Evolutionary conservation across 495 filamentous ascomycete species (phyloP).

Genomic region (Cercophora scortea): DNA sequence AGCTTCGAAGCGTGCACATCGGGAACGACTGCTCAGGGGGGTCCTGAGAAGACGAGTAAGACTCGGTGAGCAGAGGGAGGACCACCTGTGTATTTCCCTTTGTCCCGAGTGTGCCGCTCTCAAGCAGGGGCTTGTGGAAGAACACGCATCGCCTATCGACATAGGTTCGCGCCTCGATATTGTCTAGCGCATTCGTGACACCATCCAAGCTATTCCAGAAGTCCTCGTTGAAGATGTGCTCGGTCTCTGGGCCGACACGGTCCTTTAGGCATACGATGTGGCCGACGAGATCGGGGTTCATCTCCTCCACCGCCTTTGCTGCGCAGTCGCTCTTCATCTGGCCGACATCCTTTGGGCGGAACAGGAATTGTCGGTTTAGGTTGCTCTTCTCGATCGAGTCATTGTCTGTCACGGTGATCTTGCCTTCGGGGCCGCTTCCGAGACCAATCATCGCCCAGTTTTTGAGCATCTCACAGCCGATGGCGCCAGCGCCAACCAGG

Average conservation of each 20-base stretch:
- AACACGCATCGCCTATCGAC: constrained; percentile 97
- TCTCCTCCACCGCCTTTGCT: constrained; percentile 74
- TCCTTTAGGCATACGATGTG: constrained; percentile 82
- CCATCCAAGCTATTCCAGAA: constrained; percentile 91
- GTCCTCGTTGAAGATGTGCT: constrained; percentile 87
- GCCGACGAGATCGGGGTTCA: constrained; percentile 88
- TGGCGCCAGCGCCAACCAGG: constrained; percentile 93
- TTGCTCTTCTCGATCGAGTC: constrained; percentile 99
- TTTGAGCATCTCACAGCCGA: constrained; percentile 98
- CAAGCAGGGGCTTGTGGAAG: constrained; percentile 93
- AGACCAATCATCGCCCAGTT: constrained; percentile 99
- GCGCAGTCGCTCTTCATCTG: constrained; percentile 97
- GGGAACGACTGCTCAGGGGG: constrained; percentile 98
- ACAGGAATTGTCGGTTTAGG: constrained; percentile 95
- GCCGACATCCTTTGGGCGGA: constrained; percentile 89
- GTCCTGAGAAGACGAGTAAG: constrained; percentile 97
- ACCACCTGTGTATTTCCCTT: constrained; percentile 98
- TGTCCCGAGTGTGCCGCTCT: constrained; percentile 94
- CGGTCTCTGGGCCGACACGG: constrained; percentile 85
- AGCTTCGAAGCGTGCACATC: constrained; percentile 95
- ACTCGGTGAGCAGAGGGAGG: constrained; percentile 84
- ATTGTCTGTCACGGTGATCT: constrained; percentile 91
- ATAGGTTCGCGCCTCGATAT: constrained; percentile 94
- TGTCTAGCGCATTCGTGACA: constrained; percentile 96
- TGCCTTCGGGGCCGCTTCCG: constrained; percentile 78